These are phyloP conservation scores for Termitomyces sp. DNA, from an alignment of 768 basidiomycete species.

Conservation along the genomic window DNA sequence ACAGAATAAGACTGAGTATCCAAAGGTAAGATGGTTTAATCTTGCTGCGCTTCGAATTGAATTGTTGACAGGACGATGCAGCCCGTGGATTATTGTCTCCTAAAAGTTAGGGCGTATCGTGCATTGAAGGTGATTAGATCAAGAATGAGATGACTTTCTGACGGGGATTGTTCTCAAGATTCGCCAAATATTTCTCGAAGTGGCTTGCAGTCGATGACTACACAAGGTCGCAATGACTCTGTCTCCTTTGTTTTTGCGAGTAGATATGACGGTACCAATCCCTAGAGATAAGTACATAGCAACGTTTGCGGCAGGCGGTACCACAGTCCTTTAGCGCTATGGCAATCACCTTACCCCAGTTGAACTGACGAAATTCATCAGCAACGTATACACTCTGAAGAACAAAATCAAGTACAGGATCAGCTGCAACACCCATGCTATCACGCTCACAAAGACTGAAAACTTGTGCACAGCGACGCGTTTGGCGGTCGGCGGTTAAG, in stretches of 20 bases:
- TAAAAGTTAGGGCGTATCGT: background rate
- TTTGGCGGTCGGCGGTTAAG: background rate
- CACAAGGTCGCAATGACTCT: background rate
- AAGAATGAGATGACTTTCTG: background rate
- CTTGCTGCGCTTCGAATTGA: slow-evolving; percentile 22
- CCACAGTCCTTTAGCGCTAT: background rate
- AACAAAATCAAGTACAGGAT: background rate
- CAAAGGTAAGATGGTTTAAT: background rate
- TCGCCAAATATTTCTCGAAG: background rate
- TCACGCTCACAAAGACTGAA: background rate
- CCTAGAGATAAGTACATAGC: background rate
- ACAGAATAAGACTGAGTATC: slow-evolving; percentile 26
- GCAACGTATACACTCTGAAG: no score
- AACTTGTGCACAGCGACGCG: background rate
- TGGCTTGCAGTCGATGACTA: background rate
- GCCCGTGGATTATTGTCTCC: background rate
- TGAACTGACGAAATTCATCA: background rate
- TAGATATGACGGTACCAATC: no score
- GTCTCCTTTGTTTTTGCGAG: background rate
- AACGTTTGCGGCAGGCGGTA: background rate
- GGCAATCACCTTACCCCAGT: background rate
- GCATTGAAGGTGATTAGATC: no score
- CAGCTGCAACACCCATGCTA: background rate
- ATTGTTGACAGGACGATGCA: slow-evolving; percentile 9
- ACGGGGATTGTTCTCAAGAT: background rate